phyloP scores from a whole-genome alignment of 164 flowering plant species.

The Pachysandra terminalis region DNA sequence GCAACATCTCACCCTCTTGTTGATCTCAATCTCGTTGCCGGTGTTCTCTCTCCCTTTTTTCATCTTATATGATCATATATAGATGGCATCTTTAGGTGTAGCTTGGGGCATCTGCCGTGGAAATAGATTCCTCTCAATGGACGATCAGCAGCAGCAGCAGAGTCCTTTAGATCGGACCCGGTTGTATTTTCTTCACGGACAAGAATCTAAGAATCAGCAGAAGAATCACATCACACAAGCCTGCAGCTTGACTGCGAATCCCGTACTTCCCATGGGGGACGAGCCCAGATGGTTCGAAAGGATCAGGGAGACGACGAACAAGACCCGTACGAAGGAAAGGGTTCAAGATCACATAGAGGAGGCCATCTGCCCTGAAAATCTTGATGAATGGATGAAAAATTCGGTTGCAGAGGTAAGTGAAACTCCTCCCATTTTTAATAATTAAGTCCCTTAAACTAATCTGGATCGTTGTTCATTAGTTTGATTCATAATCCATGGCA shows the following conservation, averaged over 20 bases:
- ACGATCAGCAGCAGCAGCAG: neutral
- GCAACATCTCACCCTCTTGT: neutral
- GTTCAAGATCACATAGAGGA: neutral
- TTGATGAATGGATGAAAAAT: constrained; percentile 27
- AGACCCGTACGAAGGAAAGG: neutral
- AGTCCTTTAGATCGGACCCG: no score
- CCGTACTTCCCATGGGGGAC: neutral
- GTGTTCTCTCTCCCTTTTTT: neutral
- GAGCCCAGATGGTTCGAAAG: neutral
- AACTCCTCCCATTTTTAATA: no score
- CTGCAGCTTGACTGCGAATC: neutral
- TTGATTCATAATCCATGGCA: constrained; percentile 11
- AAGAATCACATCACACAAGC: neutral
- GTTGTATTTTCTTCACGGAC: neutral
- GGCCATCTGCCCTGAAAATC: constrained; percentile 9
- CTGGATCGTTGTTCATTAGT: no score
- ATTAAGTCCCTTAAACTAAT: no score
- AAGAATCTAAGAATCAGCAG: neutral
- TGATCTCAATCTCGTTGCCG: no score
- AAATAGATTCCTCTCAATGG: neutral
- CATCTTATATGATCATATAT: no score
- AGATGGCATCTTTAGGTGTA: neutral
- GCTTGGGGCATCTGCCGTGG: neutral
- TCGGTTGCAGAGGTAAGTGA: constrained; percentile 29
- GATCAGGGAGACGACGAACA: neutral